Conservation (phyloP, 306 rosid genomes). For the Styphnolobium japonicum region DNA sequence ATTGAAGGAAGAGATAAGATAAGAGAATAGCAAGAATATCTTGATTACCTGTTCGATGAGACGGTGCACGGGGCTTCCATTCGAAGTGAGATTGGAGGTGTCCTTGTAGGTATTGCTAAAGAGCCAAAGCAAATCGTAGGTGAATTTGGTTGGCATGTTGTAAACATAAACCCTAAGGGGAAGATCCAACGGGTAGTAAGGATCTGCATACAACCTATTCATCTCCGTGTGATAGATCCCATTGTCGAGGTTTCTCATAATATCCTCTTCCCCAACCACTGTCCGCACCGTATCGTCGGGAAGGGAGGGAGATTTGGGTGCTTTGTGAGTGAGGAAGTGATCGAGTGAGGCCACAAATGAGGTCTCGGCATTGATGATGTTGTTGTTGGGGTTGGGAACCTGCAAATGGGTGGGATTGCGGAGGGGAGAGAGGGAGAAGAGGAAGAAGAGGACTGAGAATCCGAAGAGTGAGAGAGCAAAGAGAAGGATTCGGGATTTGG, state of each 20-base stretch:
- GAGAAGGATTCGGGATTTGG: slow-evolving; percentile 54
- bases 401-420: slow-evolving; percentile 9
- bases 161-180: slow-evolving; percentile 85
- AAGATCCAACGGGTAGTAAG: slow-evolving; percentile 41
- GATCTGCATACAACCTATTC: slow-evolving; percentile 45
- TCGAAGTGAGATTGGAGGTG: slow-evolving; percentile 87
- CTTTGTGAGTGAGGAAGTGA: slow-evolving; percentile 56
- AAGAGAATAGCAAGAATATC: no score
- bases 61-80: slow-evolving; percentile 96
- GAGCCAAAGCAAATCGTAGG: slow-evolving; percentile 73
- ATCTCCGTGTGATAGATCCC: slow-evolving; percentile 22
- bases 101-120: slow-evolving; percentile 57
- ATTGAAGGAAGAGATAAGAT: no score
- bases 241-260: slow-evolving; percentile 45
- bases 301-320: neutral
- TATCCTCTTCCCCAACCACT: neutral
- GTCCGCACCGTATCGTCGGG: no score
- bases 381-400: no score
- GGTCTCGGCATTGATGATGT: slow-evolving; percentile 55
- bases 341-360: slow-evolving; percentile 75
- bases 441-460: slow-evolving; percentile 46
- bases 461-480: slow-evolving; percentile 40
- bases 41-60: slow-evolving; percentile 97
- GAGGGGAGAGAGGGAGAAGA: slow-evolving; percentile 43
- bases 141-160: slow-evolving; percentile 85